These are phyloP conservation scores for Saturnispora silvae DNA, from an alignment of 805 yeast genomes.

Conservation along the genomic window DNA sequence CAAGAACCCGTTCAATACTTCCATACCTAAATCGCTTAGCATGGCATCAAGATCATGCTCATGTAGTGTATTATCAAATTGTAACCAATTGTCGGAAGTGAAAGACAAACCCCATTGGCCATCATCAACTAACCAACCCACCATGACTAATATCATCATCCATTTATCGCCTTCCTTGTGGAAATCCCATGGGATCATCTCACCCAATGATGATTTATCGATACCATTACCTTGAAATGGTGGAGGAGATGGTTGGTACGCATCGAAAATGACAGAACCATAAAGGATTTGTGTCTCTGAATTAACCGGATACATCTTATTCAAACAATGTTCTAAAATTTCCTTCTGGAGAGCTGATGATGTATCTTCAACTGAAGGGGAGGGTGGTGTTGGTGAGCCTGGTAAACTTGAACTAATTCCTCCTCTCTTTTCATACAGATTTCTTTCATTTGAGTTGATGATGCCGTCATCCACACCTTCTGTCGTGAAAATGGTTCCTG, in stretches of 20 bases:
- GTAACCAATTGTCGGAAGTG: no score
- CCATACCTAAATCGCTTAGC: no score
- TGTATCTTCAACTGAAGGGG: neutral
- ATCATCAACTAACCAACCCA: slow-evolving; percentile 24
- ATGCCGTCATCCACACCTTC: neutral
- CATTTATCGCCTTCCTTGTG: slow-evolving; percentile 41
- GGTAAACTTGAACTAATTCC: slow-evolving; percentile 4
- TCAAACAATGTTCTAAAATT: slow-evolving; percentile 47
- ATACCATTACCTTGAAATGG: slow-evolving; percentile 51
- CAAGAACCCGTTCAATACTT: no score
- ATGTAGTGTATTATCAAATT: no score
- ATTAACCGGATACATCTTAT: slow-evolving; percentile 28
- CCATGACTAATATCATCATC: slow-evolving; percentile 40
- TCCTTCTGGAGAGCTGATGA: neutral
- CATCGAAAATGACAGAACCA: slow-evolving; percentile 77
- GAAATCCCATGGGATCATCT: slow-evolving; percentile 33
- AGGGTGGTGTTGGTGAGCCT: no score
- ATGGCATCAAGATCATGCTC: slow-evolving; percentile 26
- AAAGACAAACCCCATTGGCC: no score
- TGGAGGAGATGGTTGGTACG: slow-evolving; percentile 41
- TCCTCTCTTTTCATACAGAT: neutral
- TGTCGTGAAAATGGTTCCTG: slow-evolving; percentile 7
- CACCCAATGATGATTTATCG: slow-evolving; percentile 54
- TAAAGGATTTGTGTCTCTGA: slow-evolving; percentile 72
- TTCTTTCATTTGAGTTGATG: neutral